These are phyloP conservation scores for Pseudonitzschia delicatissima DNA, from an alignment of 108 stramenopile genomes.

Conservation along the genomic window DNA sequence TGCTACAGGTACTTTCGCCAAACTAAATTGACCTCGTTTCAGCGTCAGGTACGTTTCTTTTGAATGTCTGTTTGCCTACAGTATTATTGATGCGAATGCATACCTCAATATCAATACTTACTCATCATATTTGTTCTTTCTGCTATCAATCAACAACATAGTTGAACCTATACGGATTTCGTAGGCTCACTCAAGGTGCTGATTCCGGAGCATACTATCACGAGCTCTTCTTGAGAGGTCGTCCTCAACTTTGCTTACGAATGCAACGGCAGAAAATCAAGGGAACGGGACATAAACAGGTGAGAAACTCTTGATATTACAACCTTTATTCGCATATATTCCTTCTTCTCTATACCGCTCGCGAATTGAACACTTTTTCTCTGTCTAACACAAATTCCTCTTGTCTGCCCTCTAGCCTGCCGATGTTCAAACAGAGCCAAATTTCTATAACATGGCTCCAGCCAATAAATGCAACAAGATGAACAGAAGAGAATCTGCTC, in stretches of 20 bases:
- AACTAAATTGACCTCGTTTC: constrained; percentile 80
- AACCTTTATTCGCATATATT: no score
- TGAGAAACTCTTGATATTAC: no score
- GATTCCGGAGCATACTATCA: constrained; percentile 85
- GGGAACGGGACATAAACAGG: constrained; percentile 81
- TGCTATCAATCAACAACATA: constrained; percentile 10
- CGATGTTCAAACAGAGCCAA: constrained; percentile 75
- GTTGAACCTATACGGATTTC: constrained; percentile 91
- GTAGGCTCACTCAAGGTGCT: constrained; percentile 83
- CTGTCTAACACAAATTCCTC: no score
- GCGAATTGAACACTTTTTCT: background rate
- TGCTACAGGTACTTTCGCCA: constrained; percentile 69
- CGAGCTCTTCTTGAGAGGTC: constrained; percentile 78
- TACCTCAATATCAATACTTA: background rate
- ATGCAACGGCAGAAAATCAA: constrained; percentile 88
- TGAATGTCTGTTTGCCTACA: background rate
- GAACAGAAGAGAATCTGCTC: background rate
- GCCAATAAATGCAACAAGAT: background rate
- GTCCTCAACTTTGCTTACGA: constrained; percentile 65
- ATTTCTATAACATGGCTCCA: constrained; percentile 77
- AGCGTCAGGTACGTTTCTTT: constrained; percentile 44
- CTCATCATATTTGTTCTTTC: background rate
- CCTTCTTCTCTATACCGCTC: no score
- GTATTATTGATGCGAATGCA: no score
- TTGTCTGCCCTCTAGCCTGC: constrained; percentile 47